Evolutionary conservation across 495 filamentous ascomycete genomes (phyloP).

Genomic region (Schizothecium vesticola): DNA sequence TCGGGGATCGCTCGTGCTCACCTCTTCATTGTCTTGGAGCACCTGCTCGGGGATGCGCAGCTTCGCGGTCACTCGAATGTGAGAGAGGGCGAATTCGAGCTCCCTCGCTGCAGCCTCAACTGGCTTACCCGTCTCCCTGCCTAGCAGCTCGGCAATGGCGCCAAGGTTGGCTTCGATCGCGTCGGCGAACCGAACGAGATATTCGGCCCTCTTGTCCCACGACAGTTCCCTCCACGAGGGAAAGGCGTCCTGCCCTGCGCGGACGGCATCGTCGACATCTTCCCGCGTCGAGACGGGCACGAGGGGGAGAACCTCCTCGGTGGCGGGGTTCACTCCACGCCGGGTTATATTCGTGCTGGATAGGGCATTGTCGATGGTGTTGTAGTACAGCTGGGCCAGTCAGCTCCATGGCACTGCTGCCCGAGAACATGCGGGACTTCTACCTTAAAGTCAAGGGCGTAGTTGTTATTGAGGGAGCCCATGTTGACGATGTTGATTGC

Average conservation of each 20-base stretch:
- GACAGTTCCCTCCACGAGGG: conserved; percentile 34
- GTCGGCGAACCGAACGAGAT: conserved; percentile 45
- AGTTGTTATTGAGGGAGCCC: neutral
- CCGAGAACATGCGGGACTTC: neutral
- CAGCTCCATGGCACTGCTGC: neutral
- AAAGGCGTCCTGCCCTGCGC: conserved; percentile 37
- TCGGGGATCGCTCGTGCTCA: neutral
- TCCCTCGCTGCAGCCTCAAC: conserved; percentile 16
- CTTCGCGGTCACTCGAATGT: neutral
- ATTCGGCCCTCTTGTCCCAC: conserved; percentile 41
- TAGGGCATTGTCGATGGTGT: conserved; percentile 7
- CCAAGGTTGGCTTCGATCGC: conserved; percentile 27
- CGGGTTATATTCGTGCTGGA: conserved; percentile 10
- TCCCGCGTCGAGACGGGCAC: conserved; percentile 32
- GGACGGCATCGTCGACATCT: conserved; percentile 44
- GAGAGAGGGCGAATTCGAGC: conserved; percentile 18
- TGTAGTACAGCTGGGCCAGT: neutral
- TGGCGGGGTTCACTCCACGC: conserved; percentile 36
- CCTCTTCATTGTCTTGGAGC: conserved; percentile 42
- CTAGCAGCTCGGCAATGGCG: conserved; percentile 27
- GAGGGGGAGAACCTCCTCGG: conserved; percentile 34
- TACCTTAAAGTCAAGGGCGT: neutral
- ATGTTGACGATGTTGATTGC: neutral
- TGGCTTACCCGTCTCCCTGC: conserved; percentile 20
- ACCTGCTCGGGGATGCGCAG: conserved; percentile 13